phyloP scores from a whole-genome alignment of 495 filamentous ascomycete species.

The Neurospora sp. region DNA sequence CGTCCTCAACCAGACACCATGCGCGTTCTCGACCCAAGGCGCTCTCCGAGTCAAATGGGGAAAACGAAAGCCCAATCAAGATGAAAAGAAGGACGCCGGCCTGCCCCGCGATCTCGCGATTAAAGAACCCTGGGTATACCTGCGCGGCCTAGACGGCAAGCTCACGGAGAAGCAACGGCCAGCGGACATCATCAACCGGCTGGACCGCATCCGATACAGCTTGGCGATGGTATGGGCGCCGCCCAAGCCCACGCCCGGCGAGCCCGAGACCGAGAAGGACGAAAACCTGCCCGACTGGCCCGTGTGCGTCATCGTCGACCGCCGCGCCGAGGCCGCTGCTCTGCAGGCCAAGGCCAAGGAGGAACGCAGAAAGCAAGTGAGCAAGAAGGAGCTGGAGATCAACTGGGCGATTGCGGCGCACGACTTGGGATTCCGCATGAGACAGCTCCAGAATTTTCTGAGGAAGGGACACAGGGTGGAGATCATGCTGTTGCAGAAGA shows the following conservation, averaged over 20 bases:
- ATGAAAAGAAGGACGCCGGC: neutral
- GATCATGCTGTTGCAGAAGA: constrained; percentile 43
- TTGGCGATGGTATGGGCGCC: constrained; percentile 48
- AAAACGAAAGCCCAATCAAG: neutral
- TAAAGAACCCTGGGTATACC: constrained; percentile 12
- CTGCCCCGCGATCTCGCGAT: neutral
- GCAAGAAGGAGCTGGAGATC: constrained; percentile 64
- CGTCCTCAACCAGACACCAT: neutral
- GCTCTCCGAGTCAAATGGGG: neutral
- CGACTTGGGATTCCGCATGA: constrained; percentile 54
- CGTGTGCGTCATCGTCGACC: constrained; percentile 57
- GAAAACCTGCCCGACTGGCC: constrained; percentile 23
- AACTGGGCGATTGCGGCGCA: constrained; percentile 71
- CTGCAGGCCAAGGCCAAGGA: constrained; percentile 16
- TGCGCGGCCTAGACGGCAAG: constrained; percentile 41
- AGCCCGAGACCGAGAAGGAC: neutral
- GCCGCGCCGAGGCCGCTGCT: constrained; percentile 15
- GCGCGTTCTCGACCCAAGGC: neutral
- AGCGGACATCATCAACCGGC: constrained; percentile 30
- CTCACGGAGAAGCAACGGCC: constrained; percentile 38
- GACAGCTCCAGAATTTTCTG: constrained; percentile 51
- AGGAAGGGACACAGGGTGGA: constrained; percentile 54
- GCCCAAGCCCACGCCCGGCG: neutral
- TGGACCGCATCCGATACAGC: constrained; percentile 42
- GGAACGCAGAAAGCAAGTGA: constrained; percentile 13